Conservation (phyloP, 108 stramenopile genomes). For the Nitzschia putrida region DNA sequence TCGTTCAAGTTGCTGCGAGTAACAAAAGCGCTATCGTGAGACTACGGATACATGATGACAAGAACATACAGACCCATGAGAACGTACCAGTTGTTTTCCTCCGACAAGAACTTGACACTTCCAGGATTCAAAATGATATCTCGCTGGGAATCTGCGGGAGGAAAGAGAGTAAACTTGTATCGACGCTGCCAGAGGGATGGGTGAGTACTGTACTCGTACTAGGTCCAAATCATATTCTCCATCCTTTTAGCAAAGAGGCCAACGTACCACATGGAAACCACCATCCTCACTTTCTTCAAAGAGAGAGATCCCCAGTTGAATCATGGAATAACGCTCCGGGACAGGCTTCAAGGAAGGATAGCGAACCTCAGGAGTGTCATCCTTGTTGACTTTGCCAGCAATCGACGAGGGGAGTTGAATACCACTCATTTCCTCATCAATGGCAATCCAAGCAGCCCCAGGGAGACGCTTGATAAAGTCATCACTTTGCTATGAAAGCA, state of each 20-base stretch:
- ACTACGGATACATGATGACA: not conserved
- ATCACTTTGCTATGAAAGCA: slow-evolving; percentile 51
- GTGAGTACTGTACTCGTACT: too few species aligned
- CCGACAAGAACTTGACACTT: slow-evolving; percentile 58
- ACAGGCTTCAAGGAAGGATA: slow-evolving; percentile 56
- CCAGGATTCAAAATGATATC: slow-evolving; percentile 72
- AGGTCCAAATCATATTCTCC: too few species aligned
- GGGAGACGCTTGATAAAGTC: slow-evolving; percentile 71
- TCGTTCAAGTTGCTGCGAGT: slow-evolving; percentile 14
- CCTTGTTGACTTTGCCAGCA: slow-evolving; percentile 45
- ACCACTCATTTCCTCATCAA: slow-evolving; percentile 88
- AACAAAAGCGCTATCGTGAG: not conserved
- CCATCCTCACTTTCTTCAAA: slow-evolving; percentile 46
- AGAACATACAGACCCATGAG: not conserved
- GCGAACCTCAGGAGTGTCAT: slow-evolving; percentile 56
- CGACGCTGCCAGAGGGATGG: slow-evolving; percentile 11
- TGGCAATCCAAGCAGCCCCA: slow-evolving; percentile 65
- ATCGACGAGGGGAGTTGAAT: slow-evolving; percentile 46
- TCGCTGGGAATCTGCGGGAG: slow-evolving; percentile 38
- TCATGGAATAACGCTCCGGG: slow-evolving; percentile 70
- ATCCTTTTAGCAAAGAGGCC: too few species aligned
- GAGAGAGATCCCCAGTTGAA: slow-evolving; percentile 75
- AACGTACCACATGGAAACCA: slow-evolving; percentile 18
- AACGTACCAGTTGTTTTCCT: slow-evolving; percentile 45
- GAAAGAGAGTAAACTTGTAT: slow-evolving; percentile 84